Percentiles rank a stretch among this genome's conserved stretches.
These are phyloP conservation scores for Spatholobus suberectus DNA, from an alignment of 306 rosid species.

Conservation along the genomic window DNA sequence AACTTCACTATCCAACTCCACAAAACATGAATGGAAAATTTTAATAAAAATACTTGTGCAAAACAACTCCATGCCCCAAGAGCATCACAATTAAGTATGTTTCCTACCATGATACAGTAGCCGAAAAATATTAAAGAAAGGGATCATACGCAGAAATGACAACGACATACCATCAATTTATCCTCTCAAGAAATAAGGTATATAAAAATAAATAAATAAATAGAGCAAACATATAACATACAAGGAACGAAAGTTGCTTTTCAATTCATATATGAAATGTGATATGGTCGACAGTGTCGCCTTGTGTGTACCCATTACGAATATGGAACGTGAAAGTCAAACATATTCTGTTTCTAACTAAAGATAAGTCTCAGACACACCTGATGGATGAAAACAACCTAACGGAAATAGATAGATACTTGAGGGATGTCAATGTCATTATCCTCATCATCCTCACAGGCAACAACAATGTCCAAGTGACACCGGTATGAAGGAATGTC, in stretches of 20 bases:
- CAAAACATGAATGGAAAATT: not conserved
- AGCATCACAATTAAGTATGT: not conserved
- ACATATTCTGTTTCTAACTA: slow-evolving; percentile 42
- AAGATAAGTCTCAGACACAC: slow-evolving; percentile 37
- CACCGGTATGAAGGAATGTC: slow-evolving; percentile 78
- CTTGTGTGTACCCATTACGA: slow-evolving; percentile 33
- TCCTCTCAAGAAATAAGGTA: slow-evolving; percentile 15
- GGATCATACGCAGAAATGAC: not conserved
- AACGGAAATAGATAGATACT: slow-evolving; percentile 86
- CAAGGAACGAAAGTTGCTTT: slow-evolving; percentile 30
- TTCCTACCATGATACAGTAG: not conserved
- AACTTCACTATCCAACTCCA: not conserved
- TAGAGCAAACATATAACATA: slow-evolving; percentile 24
- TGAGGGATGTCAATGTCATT: slow-evolving; percentile 91
- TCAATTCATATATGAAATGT: slow-evolving; percentile 39
- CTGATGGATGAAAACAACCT: slow-evolving; percentile 47
- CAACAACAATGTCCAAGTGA: slow-evolving; percentile 89
- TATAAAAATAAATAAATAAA: not conserved
- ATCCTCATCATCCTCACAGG: slow-evolving; percentile 95
- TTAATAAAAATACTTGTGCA: not conserved
- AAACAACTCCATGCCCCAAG: not conserved
- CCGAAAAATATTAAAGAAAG: not conserved
- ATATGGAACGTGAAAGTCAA: slow-evolving; percentile 30
- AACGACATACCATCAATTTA: not conserved
- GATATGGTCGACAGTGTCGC: slow-evolving; percentile 17